Base-by-base conservation (phyloP, 2,329 filamentous ascomycete genomes). In the Talaromyces sp. region DNA sequence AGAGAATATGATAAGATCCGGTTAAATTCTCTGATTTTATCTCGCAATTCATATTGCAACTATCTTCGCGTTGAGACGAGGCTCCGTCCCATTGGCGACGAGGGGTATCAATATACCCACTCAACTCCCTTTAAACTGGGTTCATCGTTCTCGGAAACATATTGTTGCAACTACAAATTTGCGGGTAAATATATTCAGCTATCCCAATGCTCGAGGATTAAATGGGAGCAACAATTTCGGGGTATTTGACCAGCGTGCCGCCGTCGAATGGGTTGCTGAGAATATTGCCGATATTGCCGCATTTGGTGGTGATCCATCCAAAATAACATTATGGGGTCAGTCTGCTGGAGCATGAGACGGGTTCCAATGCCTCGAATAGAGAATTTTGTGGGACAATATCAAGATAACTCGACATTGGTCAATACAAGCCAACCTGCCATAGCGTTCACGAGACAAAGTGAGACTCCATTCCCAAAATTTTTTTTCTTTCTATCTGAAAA, bases 251-350 rank as follows among this genome's bases (percentile, higher is more conserved):
- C 89, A 92, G 67, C 80, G 88, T 29, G 79, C 88, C 64, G 89
- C 83, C 0, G 78, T 93, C 7, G 76, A 92, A 69, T 93, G 90
- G 90, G 83, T 90, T 0, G 85, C 88, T 9, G 88, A 91, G 66
- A 91, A 92, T 90, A 60, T 60, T 12, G 46, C 32, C 19, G 54
- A 92, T 90, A 60, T 60, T 12, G 46, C 32, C 19, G 54, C 46
- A 7, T 60, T 60, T n/a, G 58, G 58, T 56, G 58, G 91, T 19
- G 89, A 93, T 69, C 87, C 89, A 0, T 78, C 80, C n/a, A 89
- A 88, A 70, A 88, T 92, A 5, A 92, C 89, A 0, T 87, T 93
- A 61, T 91, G 87, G 87, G 90, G 90, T 21, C 86, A 92, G 69
- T 86, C 83, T 2, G 87, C 88, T 0, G 87, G 88, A 2, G 63